Conservation (phyloP, 495 filamentous ascomycete genomes). For the Penicillium arizonense region DNA sequence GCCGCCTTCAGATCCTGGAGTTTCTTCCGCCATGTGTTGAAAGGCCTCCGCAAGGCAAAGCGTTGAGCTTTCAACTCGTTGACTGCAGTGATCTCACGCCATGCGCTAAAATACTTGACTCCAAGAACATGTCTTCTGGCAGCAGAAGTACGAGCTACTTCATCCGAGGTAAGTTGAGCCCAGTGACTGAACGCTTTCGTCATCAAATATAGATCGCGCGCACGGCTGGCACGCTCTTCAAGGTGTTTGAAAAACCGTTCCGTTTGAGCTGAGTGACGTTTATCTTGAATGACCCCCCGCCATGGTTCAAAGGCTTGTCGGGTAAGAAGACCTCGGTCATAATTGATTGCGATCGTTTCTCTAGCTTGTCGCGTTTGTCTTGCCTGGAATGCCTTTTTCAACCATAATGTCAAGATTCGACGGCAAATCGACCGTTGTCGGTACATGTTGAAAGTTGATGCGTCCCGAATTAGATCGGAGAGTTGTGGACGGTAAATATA, state of each 20-base stretch:
- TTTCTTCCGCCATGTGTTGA: conserved; percentile 54
- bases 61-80: conserved; percentile 66
- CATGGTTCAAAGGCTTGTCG: conserved; percentile 58
- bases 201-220: conserved; percentile 64
- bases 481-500: conserved; percentile 52
- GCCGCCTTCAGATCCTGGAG: conserved; percentile 29
- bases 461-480: conserved; percentile 57
- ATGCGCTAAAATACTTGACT: conserved; percentile 73
- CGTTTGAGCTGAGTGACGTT: conserved; percentile 47
- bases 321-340: conserved; percentile 53
- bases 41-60: conserved; percentile 57
- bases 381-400: conserved; percentile 46
- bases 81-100: conserved; percentile 70
- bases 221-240: conserved; percentile 58
- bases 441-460: conserved; percentile 57
- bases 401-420: conserved; percentile 52
- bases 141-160: conserved; percentile 54
- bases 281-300: conserved; percentile 49
- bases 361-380: conserved; percentile 46
- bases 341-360: conserved; percentile 46
- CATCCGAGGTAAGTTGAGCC: conserved; percentile 61
- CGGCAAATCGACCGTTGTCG: conserved; percentile 47
- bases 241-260: conserved; percentile 61
- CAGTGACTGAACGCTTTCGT: conserved; percentile 75
- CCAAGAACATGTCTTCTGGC: conserved; percentile 68